A percentile compares a stretch with the other conserved stretches of the same genome.
Conservation (phyloP, 768 basidiomycete species). For the Phylloporus sp. region DNA sequence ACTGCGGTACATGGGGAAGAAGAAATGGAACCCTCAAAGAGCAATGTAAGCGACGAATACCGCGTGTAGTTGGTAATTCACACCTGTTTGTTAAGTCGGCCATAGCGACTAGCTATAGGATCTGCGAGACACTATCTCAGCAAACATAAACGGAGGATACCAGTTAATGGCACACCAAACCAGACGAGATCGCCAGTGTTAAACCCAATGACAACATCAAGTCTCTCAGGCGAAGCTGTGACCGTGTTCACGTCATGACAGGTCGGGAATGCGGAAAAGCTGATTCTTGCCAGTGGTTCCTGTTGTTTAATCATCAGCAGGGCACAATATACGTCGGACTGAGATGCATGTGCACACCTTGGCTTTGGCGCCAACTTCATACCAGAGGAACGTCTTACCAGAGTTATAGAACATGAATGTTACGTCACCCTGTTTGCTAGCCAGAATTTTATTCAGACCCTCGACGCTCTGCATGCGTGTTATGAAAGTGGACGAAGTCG, state of each 20-base stretch:
- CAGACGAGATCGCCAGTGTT: conserved; percentile 93
- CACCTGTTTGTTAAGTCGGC: conserved; percentile 85
- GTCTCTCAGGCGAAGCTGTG: conserved; percentile 70
- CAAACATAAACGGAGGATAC: conserved; percentile 1
- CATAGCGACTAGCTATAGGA: conserved; percentile 73
- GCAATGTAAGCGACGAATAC: conserved; percentile 8
- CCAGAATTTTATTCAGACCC: conserved; percentile 63
- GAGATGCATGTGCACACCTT: conserved; percentile 53
- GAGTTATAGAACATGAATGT: conserved; percentile 86
- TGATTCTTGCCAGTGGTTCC: conserved; percentile 84
- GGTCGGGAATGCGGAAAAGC: conserved; percentile 83
- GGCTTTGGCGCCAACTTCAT: conserved; percentile 76
- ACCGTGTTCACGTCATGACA: conserved; percentile 83
- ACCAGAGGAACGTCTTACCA: conserved; percentile 81
- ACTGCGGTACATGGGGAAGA: conserved; percentile 84
- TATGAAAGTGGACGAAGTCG: conserved; percentile 90
- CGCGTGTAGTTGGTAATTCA: conserved; percentile 14
- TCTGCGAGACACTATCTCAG: conserved; percentile 39
- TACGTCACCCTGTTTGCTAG: conserved; percentile 77
- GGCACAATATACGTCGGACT: too few relatives aligned
- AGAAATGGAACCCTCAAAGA: conserved; percentile 64
- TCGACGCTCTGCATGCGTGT: conserved; percentile 80
- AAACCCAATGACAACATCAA: conserved; percentile 92
- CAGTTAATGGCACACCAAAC: conserved; percentile 59
- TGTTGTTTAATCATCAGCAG: conserved; percentile 29